These are phyloP conservation scores for Hymenoscyphus infarciens DNA, from an alignment of 2,329 filamentous ascomycete genomes.

Conservation along the genomic window DNA sequence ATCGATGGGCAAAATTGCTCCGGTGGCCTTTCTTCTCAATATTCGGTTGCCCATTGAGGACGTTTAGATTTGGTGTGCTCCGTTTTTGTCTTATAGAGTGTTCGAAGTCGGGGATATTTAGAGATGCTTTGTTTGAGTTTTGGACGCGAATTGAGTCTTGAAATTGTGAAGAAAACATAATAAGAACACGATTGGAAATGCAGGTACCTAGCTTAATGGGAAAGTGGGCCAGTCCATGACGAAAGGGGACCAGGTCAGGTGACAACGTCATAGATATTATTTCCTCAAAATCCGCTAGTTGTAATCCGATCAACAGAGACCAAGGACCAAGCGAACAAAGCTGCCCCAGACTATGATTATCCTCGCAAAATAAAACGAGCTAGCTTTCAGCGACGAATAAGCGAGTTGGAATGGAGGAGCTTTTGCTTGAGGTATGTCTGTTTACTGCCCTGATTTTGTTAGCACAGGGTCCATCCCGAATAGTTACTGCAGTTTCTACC, in stretches of 20 bases:
- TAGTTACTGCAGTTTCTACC: neutral
- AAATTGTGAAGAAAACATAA: neutral
- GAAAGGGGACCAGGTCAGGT: neutral
- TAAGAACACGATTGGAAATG: neutral
- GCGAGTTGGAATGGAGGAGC: no score
- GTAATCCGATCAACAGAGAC: neutral
- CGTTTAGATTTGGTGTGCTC: neutral
- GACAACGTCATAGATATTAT: neutral
- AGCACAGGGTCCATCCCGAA: no score
- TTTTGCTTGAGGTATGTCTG: no score
- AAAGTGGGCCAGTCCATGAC: neutral
- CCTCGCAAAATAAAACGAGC: no score
- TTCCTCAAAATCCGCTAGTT: neutral
- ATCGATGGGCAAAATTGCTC: no score
- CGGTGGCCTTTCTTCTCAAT: no score
- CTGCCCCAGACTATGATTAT: no score
- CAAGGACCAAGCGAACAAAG: no score
- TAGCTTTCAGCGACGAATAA: no score
- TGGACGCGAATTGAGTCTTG: neutral
- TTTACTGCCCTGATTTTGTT: no score
- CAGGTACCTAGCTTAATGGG: neutral
- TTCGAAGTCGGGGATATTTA: neutral
- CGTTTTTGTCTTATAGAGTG: neutral
- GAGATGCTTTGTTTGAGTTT: neutral
- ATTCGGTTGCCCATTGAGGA: neutral